phyloP scores from a whole-genome alignment of 1,284 basidiomycete genomes.

The Coriolopsis trogii region DNA sequence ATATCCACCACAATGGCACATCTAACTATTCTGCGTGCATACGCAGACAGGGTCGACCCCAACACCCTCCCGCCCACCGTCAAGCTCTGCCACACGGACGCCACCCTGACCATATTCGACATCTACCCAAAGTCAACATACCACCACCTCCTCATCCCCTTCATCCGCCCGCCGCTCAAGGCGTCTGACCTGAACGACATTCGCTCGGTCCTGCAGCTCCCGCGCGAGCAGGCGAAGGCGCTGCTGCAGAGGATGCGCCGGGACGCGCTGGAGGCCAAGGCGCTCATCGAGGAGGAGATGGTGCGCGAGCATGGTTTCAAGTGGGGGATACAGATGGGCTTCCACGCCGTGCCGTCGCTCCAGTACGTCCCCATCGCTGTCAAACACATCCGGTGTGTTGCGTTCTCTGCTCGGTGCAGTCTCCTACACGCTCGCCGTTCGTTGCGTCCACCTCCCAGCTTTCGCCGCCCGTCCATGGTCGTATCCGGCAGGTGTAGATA shows the following conservation, averaged over 20 bases:
- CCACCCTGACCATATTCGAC: slow-evolving; percentile 81
- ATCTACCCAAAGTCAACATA: slow-evolving; percentile 85
- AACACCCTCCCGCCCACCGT: slow-evolving; percentile 58
- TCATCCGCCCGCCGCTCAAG: slow-evolving; percentile 39
- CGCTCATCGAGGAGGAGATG: slow-evolving; percentile 85
- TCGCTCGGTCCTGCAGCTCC: slow-evolving; percentile 61
- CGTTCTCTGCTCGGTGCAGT: too few relatives aligned
- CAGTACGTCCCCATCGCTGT: slow-evolving; percentile 48
- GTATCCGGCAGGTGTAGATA: too few relatives aligned
- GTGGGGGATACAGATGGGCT: slow-evolving; percentile 84
- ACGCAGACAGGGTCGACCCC: slow-evolving; percentile 43
- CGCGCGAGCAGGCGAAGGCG: slow-evolving; percentile 51
- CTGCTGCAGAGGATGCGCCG: slow-evolving; percentile 58
- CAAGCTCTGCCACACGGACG: slow-evolving; percentile 61
- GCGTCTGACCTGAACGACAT: slow-evolving; percentile 56
- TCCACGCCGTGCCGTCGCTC: slow-evolving; percentile 86
- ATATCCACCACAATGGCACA: slow-evolving; percentile 8
- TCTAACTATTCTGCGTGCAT: slow-evolving; percentile 55
- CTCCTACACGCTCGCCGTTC: too few relatives aligned
- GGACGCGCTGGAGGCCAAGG: slow-evolving; percentile 58
- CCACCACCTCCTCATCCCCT: slow-evolving; percentile 82
- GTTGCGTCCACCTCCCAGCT: too few relatives aligned
- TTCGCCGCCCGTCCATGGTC: too few relatives aligned
- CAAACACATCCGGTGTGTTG: slow-evolving; percentile 20
- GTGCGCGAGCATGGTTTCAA: slow-evolving; percentile 71